Percentiles rank a stretch among this genome's conserved stretches.
These are phyloP conservation scores for Ceratobasidium theobromae DNA, from an alignment of 1,284 basidiomycete genomes.

Conservation along the genomic window DNA sequence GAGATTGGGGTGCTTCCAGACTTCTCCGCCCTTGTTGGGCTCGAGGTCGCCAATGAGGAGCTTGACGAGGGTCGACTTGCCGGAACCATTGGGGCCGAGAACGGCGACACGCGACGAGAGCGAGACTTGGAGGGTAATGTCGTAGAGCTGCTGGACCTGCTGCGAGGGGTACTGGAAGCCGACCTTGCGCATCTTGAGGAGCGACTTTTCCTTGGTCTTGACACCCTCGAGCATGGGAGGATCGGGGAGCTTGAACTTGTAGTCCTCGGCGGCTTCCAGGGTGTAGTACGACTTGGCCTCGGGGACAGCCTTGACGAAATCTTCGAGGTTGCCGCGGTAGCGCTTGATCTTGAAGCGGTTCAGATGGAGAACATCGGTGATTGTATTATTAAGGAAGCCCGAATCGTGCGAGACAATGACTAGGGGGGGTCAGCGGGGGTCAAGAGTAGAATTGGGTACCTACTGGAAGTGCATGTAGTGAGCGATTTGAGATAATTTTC, in stretches of 20 bases:
- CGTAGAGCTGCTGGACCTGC: slow-evolving; percentile 84
- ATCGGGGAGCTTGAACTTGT: slow-evolving; percentile 95
- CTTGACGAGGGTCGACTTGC: slow-evolving; percentile 98
- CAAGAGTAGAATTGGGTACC: slow-evolving; percentile 42
- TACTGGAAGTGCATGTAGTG: slow-evolving; percentile 90
- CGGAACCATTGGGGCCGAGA: slow-evolving; percentile 96
- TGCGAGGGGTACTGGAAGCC: slow-evolving; percentile 94
- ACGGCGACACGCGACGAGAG: slow-evolving; percentile 96
- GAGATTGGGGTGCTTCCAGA: slow-evolving; percentile 99
- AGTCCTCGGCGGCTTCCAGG: slow-evolving; percentile 90
- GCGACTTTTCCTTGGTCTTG: slow-evolving; percentile 98
- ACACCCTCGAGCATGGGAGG: slow-evolving; percentile 97
- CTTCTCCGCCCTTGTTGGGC: slow-evolving; percentile 93
- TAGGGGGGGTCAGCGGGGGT: slow-evolving; percentile 41
- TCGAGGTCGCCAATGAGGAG: slow-evolving; percentile 97
- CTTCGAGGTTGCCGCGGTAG: slow-evolving; percentile 97
- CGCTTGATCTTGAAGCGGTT: slow-evolving; percentile 99
- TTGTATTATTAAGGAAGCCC: slow-evolving; percentile 97
- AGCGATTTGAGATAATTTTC: slow-evolving; percentile 91
- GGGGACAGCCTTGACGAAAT: slow-evolving; percentile 90
- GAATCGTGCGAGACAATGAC: slow-evolving; percentile 99
- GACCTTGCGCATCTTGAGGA: slow-evolving; percentile 97
- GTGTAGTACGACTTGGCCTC: slow-evolving; percentile 99
- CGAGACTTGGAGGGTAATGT: slow-evolving; percentile 95
- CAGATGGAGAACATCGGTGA: slow-evolving; percentile 97